Evolutionary conservation across 306 rosid species (phyloP).

Genomic region (Rosa multiflora): DNA sequence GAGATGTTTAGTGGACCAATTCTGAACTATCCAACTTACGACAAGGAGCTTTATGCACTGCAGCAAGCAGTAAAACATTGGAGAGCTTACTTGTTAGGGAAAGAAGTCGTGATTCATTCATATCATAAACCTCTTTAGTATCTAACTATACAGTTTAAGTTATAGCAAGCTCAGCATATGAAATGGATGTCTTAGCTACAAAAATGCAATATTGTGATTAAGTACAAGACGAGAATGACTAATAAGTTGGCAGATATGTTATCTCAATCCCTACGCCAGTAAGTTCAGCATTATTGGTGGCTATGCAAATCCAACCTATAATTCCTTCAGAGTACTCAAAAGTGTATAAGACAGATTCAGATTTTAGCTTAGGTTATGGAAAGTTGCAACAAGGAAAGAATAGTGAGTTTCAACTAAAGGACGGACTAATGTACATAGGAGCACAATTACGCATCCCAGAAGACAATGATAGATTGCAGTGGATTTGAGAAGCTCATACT

Average conservation of each 20-base stretch:
- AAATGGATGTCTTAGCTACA: conserved; percentile 5
- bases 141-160: background rate
- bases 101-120: background rate
- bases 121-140: background rate
- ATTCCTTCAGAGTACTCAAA: background rate
- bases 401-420: background rate
- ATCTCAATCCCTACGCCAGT: background rate
- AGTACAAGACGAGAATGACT: background rate
- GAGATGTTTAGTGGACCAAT: background rate
- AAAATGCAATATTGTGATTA: background rate
- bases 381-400: background rate
- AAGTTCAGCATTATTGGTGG: background rate
- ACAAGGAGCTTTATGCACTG: background rate
- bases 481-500: conserved; percentile 11
- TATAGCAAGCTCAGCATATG: conserved; percentile 10
- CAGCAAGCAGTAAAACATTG: background rate
- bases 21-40: background rate
- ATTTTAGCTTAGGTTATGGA: background rate
- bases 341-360: too few relatives aligned
- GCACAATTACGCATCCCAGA: background rate
- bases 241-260: conserved; percentile 11
- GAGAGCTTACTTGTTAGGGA: conserved; percentile 6
- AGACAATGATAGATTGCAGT: background rate
- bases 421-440: background rate
- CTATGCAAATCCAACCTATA: background rate